Base-by-base conservation (phyloP, 352 stramenopile species). In the Pythium plurisporium region DNA sequence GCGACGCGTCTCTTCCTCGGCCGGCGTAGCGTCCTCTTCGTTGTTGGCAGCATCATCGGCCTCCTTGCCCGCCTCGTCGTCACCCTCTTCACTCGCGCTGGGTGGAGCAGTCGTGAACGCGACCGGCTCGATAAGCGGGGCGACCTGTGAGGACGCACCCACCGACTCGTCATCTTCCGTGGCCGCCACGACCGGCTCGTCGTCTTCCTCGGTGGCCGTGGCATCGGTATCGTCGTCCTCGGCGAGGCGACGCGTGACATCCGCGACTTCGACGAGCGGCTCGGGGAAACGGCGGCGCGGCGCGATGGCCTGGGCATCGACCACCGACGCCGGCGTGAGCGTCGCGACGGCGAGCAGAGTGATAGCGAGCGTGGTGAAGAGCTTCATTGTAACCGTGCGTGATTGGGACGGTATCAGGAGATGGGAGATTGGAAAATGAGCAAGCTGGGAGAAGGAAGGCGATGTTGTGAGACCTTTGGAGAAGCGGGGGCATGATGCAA, bases 271-370 rank as follows among this genome's bases (percentile, higher is more conserved):
- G 30, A 29, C 51, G 51, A 51, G 31, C 40, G 27, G 40, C 12
- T 33, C 51, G 0, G 40, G 17, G 12, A 38, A 9, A n/a, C n/a
- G n/a, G 37, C 38, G 50, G 30, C 40, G 51, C 12, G 40, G 40
- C 19, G 51, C 51, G 15, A 59, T 50, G 40, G 19, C 49, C 25
- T 59, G 42, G 51, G 20, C 40, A 15, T 31, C 20, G 8, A 44
- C 19, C 19, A 19, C 41, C n/a, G 17, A 14, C n/a, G 27, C 50
- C 17, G 51, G 38, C 38, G 51, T 44, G 20, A 59, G 30, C 41
- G 51, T 14, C 4, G 22, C 51, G 40, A 49, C 22, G 30, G 25
- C 37, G 40, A 59, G 23, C 20, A 59, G 22, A 2, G 51, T 41
- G 30, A 44, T 5, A 19, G 41, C 51, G 51, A 59, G 14, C 3